Base-by-base conservation (phyloP, 1,139 yeast genomes). In the Scheffersomyces segobiensis region DNA sequence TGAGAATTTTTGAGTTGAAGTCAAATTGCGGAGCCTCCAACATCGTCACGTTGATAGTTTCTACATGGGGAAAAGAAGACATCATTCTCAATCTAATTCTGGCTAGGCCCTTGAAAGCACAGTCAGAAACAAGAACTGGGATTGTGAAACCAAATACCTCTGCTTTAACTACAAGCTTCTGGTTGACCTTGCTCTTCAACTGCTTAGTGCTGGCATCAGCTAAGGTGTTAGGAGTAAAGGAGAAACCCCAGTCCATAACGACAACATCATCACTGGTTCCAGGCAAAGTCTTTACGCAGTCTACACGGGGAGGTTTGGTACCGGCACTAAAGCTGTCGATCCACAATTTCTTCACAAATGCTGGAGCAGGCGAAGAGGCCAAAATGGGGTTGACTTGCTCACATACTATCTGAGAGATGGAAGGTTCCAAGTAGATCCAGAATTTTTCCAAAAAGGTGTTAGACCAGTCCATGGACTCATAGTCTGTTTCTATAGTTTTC, bases 401-500 rank as follows among this genome's bases (percentile, higher is more conserved):
- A 65, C 93, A 87, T 46, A 92, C 92, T 73, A 91, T 90, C 70
- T 89, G 93, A 10, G 97, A 84, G 51, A 93, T 80, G n/a, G 91
- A 86, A 17, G 99, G 99, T 72, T 95, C 98, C 68, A 93, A 84
- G 65, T 82, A 91, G 60, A 85, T 79, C 99, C 99, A 95, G 73
- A 91, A 93, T 75, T 92, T 93, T 68, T 89, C 93, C 74, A 95
- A 74, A 66, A 95, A 89, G 49, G 86, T 84, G 72, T 95, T 95
- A 65, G 91, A 79, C 99, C 99, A 95, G 69, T 95, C 98, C 89
- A 93, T 85, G 10, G 97, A 83, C 75, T 95, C 99, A 65, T 88
- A 88, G 70, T 93, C 98, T 65, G 87, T 85, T 74, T 93, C 98
- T 63, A 93, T 88, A 57, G 85, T 83, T 68, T 86, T 86, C 55